A percentile compares a stretch with the other conserved stretches of the same genome.
Evolutionary conservation across 805 yeast genomes (phyloP).

Genomic region (Pichia membranifaciens): DNA sequence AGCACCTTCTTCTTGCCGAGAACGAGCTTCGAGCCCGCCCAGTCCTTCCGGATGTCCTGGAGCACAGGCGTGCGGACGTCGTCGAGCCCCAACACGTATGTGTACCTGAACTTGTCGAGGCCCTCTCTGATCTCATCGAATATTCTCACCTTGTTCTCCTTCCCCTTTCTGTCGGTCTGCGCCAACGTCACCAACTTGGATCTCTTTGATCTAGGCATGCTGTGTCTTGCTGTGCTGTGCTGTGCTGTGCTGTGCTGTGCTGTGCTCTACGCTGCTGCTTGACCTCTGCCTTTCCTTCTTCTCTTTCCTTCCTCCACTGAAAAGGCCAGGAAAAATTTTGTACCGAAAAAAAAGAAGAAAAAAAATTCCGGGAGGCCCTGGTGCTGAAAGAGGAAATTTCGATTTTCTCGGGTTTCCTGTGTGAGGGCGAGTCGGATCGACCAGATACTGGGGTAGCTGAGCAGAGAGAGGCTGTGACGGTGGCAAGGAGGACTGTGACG

Average conservation of each 20-base stretch:
- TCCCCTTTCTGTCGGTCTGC: conserved; percentile 93
- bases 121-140: conserved; percentile 85
- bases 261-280: too few species aligned
- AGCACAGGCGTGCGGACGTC: conserved; percentile 94
- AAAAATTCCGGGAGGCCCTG: neutral
- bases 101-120: conserved; percentile 69
- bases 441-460: too few species aligned
- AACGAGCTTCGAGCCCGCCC: conserved; percentile 85
- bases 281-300: too few species aligned
- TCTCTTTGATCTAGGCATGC: conserved; percentile 98
- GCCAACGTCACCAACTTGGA: conserved; percentile 93
- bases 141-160: conserved; percentile 83
- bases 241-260: too few species aligned
- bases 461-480: too few species aligned
- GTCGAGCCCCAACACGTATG: conserved; percentile 81
- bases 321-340: too few species aligned
- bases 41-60: conserved; percentile 86
- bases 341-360: neutral
- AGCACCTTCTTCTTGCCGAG: conserved; percentile 92
- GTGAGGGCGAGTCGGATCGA: neutral
- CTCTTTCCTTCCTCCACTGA: too few species aligned
- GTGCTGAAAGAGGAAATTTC: conserved; percentile 1
- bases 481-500: too few species aligned
- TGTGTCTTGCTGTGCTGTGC: too few species aligned
- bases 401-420: neutral